Percentiles rank a stretch among this genome's conserved stretches.
phyloP scores from a whole-genome alignment of 2,329 filamentous ascomycete species.

The Karstenula rhodostoma region DNA sequence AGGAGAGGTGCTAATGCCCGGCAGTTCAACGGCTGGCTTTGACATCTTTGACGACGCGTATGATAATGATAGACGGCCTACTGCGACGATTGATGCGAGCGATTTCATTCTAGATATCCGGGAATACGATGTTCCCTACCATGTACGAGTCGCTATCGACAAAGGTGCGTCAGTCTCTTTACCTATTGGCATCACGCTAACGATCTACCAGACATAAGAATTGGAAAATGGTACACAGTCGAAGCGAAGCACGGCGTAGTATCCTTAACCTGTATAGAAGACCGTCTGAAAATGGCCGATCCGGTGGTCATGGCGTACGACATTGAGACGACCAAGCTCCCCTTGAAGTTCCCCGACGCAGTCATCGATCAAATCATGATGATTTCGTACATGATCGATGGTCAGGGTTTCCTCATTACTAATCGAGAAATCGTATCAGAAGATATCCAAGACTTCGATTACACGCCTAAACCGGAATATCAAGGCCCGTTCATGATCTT shows the following conservation, averaged over 20 bases:
- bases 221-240: conserved; percentile 96
- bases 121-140: conserved; percentile 99
- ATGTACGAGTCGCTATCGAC: conserved; percentile 98
- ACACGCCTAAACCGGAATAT: conserved; percentile 97
- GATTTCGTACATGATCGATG: conserved; percentile 99
- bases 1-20: conserved; percentile 25
- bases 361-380: conserved; percentile 98
- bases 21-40: conserved; percentile 78
- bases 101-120: conserved; percentile 98
- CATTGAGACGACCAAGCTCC: conserved; percentile 96
- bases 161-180: conserved; percentile 64
- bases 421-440: conserved; percentile 98
- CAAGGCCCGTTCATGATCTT: conserved; percentile 96
- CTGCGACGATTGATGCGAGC: conserved; percentile 85
- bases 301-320: conserved; percentile 99
- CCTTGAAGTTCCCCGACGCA: conserved; percentile 95
- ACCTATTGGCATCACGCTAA: conserved; percentile 17
- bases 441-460: conserved; percentile 97
- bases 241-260: conserved; percentile 92
- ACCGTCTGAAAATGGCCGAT: conserved; percentile 87
- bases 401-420: conserved; percentile 95
- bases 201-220: conserved; percentile 76
- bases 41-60: conserved; percentile 95
- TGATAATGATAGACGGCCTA: conserved; percentile 80
- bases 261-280: conserved; percentile 83